phyloP scores from a whole-genome alignment of 108 stramenopile genomes.

The Cyclotella cryptica region DNA sequence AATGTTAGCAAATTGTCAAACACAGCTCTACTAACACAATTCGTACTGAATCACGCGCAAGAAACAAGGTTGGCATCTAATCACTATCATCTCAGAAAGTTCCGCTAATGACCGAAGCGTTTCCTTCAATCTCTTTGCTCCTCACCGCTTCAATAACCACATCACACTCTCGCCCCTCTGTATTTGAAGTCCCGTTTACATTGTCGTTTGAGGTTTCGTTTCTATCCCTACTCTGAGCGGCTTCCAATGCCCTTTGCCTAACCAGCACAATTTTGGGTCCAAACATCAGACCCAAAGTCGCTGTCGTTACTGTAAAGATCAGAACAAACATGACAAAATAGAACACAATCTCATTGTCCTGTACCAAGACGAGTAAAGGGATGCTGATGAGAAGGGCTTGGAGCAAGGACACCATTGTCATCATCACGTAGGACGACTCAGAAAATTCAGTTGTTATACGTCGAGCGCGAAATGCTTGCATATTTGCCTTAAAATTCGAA shows the following conservation, averaged over 20 bases:
- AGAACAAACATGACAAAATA: constrained; percentile 42
- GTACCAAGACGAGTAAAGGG: constrained; percentile 51
- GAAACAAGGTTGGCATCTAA: too few species aligned
- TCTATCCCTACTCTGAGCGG: too few species aligned
- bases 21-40: too few species aligned
- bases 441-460: constrained; percentile 55
- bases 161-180: too few species aligned
- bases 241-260: not conserved
- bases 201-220: too few species aligned
- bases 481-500: constrained; percentile 12
- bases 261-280: constrained; percentile 50
- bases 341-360: constrained; percentile 35
- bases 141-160: too few species aligned
- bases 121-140: too few species aligned
- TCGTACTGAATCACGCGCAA: too few species aligned
- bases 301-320: constrained; percentile 40
- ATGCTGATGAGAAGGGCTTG: constrained; percentile 57
- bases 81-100: too few species aligned
- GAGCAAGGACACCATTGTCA: constrained; percentile 57
- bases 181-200: too few species aligned
- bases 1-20: too few species aligned
- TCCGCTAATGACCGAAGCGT: too few species aligned
- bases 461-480: constrained; percentile 61
- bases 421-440: constrained; percentile 52
- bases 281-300: constrained; percentile 56